A percentile compares a stretch with the other conserved stretches of the same genome.
Conservation (phyloP, 1,139 yeast species). For the Debaryomyces coudertii region DNA sequence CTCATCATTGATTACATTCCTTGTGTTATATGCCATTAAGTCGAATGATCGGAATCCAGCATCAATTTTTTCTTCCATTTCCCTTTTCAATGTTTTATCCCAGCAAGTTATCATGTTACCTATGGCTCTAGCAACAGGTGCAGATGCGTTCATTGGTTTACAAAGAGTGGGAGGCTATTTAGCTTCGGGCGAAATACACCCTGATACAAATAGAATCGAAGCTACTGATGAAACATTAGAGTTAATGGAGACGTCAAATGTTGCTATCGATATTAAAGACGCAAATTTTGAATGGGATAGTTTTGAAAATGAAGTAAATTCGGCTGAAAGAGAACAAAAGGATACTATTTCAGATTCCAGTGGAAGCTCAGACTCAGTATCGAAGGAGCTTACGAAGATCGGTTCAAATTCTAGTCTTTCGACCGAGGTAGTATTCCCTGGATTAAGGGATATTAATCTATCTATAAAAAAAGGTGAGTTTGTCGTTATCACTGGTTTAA, state of each 20-base stretch:
- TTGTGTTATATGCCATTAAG: constrained; percentile 57
- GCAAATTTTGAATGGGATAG: constrained; percentile 46
- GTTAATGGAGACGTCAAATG: constrained; percentile 27
- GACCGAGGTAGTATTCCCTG: constrained; percentile 17
- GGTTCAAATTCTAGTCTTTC: constrained; percentile 20
- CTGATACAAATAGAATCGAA: constrained; percentile 21
- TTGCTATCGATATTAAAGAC: constrained; percentile 30
- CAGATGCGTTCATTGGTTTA: constrained; percentile 66
- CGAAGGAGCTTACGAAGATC: constrained; percentile 4
- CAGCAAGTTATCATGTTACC: constrained; percentile 62
- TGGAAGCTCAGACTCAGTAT: constrained; percentile 9
- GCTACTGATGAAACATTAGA: constrained; percentile 27
- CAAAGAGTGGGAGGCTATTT: constrained; percentile 60
- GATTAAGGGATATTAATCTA: constrained; percentile 42
- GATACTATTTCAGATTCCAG: constrained; percentile 14
- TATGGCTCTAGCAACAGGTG: constrained; percentile 62
- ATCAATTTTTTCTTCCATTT: constrained; percentile 72
- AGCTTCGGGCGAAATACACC: constrained; percentile 19
- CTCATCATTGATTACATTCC: constrained; percentile 70
- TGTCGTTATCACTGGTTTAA: constrained; percentile 67
- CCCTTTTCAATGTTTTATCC: constrained; percentile 62
- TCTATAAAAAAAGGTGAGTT: constrained; percentile 58
- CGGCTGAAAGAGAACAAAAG: constrained; percentile 12
- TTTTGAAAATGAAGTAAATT: constrained; percentile 30
- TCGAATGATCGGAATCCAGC: constrained; percentile 57